Base-by-base conservation (phyloP, 768 basidiomycete genomes). In the Gymnopilus junonius region DNA sequence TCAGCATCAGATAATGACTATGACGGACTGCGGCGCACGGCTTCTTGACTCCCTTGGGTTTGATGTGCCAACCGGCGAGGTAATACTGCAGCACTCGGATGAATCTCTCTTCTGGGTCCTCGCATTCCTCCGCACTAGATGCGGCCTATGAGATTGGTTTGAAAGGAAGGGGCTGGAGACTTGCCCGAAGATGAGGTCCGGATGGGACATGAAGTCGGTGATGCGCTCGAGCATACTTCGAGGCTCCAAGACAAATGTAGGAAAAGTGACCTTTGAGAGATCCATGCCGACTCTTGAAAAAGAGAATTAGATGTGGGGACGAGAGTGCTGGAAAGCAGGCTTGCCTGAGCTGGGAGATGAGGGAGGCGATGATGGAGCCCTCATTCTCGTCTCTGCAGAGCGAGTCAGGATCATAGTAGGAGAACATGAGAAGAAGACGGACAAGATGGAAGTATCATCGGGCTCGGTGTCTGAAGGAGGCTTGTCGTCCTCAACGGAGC, bases 31-130 rank as follows among this genome's bases (percentile, higher is more conserved):
- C 50, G 63, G 81, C 92, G 78, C 71, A 95, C 87, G 97, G 97
- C 79, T 99, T 99, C 91, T 99, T 99, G 64, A 99, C 97, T 57
- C 95, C 97, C 79, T 93, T 96, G 67, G 97, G 96, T 77, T 98
- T 98, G 80, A 98, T 96, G 77, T 99, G 97, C 97, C 97, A 99
- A 23, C 97, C 97, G n/a, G 93, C 91, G 50, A 99, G 89, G 74
- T 98, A 99, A 75, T 96, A 97, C 65, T 92, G 91, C 34, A 98
- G 83, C 1, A 99, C 94, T 54, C 88, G 85, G 65, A 97, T 84
- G 75, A 98, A 98, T 45, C 97, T 83, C 73, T 97, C 95, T 74
- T 97, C 91, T 32, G 94, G 86, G 70, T 94, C 89, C 40, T 84
- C 81, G 72, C 87, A 88, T n/a, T 86, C 74, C 67, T 93, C 94